Percentiles rank a stretch among this genome's conserved stretches.
Evolutionary conservation across 257 asterid genomes (phyloP).

Genomic region (Solanum megistacrolobum): DNA sequence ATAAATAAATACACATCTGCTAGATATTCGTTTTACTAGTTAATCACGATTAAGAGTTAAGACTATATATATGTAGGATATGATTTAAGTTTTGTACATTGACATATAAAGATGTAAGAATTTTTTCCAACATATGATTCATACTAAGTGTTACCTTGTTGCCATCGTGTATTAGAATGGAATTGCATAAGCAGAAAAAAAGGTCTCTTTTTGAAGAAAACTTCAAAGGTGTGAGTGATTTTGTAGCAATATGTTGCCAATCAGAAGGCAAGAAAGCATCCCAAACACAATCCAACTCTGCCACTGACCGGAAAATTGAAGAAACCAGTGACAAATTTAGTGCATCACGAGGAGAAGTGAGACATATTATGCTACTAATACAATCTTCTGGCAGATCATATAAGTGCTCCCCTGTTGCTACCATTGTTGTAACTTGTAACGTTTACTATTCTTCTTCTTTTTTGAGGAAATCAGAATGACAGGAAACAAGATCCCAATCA

Average conservation of each 20-base stretch:
- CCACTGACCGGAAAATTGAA: slow-evolving; percentile 7
- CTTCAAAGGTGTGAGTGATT: not conserved
- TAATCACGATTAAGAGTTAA: not conserved
- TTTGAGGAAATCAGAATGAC: not conserved
- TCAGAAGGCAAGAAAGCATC: slow-evolving; percentile 23
- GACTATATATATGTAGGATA: not conserved
- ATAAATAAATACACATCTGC: too few relatives aligned
- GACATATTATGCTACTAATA: slow-evolving; percentile 5
- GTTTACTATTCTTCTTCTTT: not conserved
- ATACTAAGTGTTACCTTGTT: slow-evolving; percentile 3
- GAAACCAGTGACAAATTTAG: slow-evolving; percentile 11
- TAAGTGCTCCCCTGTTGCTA: not conserved
- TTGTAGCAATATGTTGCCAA: slow-evolving; percentile 5
- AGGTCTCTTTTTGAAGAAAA: slow-evolving; percentile 21
- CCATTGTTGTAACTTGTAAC: not conserved
- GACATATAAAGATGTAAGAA: not conserved
- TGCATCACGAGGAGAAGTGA: slow-evolving; percentile 22
- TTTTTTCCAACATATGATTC: not conserved
- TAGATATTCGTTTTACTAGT: too few relatives aligned
- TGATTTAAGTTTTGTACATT: not conserved
- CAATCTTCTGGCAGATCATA: slow-evolving; percentile 23
- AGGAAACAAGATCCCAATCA: not conserved
- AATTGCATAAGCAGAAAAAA: slow-evolving; percentile 1
- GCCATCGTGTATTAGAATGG: slow-evolving; percentile 21
- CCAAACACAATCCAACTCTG: slow-evolving; percentile 23